These are phyloP conservation scores for Ophiognomonia clavigignenti-juglandacearum DNA, from an alignment of 2,329 filamentous ascomycete genomes.

Conservation along the genomic window DNA sequence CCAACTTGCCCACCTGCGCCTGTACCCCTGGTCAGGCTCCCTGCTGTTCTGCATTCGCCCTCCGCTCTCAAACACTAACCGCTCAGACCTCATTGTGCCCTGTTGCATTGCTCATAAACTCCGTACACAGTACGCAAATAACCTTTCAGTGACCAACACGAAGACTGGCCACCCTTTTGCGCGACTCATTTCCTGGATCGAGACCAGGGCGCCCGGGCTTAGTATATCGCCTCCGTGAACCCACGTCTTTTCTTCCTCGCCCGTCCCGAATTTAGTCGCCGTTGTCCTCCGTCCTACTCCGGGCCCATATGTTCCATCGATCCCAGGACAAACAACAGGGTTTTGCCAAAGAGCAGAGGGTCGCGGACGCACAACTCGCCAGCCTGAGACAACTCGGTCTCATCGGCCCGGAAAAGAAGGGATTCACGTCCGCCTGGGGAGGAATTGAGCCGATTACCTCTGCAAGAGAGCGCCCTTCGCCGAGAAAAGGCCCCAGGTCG, in stretches of 20 bases:
- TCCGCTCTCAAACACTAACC: slow-evolving; percentile 5
- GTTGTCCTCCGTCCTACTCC: slow-evolving; percentile 5
- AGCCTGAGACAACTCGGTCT: slow-evolving; percentile 34
- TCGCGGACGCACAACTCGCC: slow-evolving; percentile 30
- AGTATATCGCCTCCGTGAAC: slow-evolving; percentile 13
- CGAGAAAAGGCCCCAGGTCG: slow-evolving; percentile 13
- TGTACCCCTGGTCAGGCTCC: slow-evolving; percentile 8
- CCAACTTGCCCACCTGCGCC: slow-evolving; percentile 1
- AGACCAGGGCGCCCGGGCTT: slow-evolving; percentile 11
- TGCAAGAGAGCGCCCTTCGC: neutral
- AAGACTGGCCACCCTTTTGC: too few relatives aligned
- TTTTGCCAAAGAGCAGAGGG: slow-evolving; percentile 33
- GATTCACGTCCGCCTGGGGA: slow-evolving; percentile 23
- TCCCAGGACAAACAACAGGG: slow-evolving; percentile 34
- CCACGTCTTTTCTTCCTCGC: slow-evolving; percentile 10
- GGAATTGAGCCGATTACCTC: slow-evolving; percentile 15
- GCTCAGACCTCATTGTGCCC: slow-evolving; percentile 15
- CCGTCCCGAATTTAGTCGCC: slow-evolving; percentile 14
- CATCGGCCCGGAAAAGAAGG: slow-evolving; percentile 20
- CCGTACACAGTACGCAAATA: slow-evolving; percentile 4
- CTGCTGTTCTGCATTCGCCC: slow-evolving; percentile 10
- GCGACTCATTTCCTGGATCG: slow-evolving; percentile 15
- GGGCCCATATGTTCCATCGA: slow-evolving; percentile 41
- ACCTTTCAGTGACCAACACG: slow-evolving; percentile 4
- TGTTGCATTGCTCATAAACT: slow-evolving; percentile 8